Evolutionary conservation across 2,329 filamentous ascomycete species (phyloP).

Genomic region (Cucurbitaria berberidis): DNA sequence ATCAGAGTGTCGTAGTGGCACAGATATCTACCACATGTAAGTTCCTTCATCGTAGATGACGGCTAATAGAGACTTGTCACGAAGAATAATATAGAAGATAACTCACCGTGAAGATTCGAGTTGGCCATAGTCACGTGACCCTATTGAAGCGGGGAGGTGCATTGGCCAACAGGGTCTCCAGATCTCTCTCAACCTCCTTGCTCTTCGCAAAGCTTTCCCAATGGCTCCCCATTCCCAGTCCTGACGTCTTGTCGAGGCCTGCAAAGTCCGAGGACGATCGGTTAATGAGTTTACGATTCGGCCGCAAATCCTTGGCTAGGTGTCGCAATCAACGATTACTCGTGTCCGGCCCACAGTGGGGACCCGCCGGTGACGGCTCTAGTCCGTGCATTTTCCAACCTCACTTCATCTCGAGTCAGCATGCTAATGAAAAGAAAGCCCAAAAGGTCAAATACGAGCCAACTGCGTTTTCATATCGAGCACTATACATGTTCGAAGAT

Average conservation of each 20-base stretch:
- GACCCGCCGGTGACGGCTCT: constrained; percentile 10
- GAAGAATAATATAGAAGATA: neutral
- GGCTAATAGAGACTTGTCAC: too few relatives aligned
- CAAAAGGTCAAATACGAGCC: constrained; percentile 1
- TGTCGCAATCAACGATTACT: constrained; percentile 27
- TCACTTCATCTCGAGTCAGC: constrained; percentile 25
- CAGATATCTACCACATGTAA: too few relatives aligned
- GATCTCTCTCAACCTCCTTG: neutral
- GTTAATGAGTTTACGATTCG: constrained; percentile 25
- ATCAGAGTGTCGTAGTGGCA: too few relatives aligned
- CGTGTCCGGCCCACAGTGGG: constrained; percentile 25
- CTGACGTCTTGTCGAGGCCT: constrained; percentile 5
- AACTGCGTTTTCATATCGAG: constrained; percentile 5
- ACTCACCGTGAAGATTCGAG: neutral
- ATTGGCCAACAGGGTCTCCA: neutral
- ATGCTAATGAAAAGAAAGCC: constrained; percentile 9
- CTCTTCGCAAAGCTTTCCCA: neutral
- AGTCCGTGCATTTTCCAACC: constrained; percentile 27
- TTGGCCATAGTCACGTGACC: constrained; percentile 7
- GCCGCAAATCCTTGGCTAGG: constrained; percentile 16
- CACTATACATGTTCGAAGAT: neutral
- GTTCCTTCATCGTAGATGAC: too few relatives aligned
- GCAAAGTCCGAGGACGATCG: constrained; percentile 27
- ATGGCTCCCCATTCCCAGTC: constrained; percentile 33
- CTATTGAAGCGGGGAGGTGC: neutral